Evolutionary conservation across 495 filamentous ascomycete genomes (phyloP), one percentile per base, ranked within the genome.

Genomic region (Aspergillus coremiiformis): DNA sequence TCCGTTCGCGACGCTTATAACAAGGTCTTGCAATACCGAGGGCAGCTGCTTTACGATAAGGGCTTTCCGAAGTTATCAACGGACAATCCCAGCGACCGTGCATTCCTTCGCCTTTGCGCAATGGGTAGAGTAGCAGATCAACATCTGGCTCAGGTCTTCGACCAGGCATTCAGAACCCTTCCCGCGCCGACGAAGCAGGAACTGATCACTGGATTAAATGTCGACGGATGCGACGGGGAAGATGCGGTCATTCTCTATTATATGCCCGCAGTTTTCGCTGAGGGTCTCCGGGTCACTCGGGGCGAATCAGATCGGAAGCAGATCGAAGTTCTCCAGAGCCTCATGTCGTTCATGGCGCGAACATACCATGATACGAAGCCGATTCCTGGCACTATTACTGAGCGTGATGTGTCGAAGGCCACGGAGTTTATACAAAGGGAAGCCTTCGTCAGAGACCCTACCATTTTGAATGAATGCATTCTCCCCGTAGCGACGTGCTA

Each of bases 231-330:
- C 3, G 47, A 61, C 19, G 63, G 61, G 43, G 60, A 52, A 17
- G 24, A 43, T 2, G 63, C 63, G 1, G 44, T 66, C 5, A 12
- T 66, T 8, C 52, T 53, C 0, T 66, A 63, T 41, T 66, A 66
- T 30, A 48, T 49, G 21, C 63, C 63, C 14, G 63, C 44, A 0
- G 30, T 66, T 2, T 44, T 62, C 10, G 47, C 57, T 0, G 57
- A 60, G 23, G 49, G 24, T 0, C 14, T 56, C 15, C 29, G 54
- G 19, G 41, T 32, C 10, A 35, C 19, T 5, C 10, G 17, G 6
- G 9, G 19, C 3, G n/a, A 14, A 6, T 0, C 33, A 7, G 44
- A 52, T 5, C 12, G 3, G 3, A 37, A 44, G 0, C 12, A 17
- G 2, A 20, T 61, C 1, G 21, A 44, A 39, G 54, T 51, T 3